These are phyloP conservation scores for Botrytis fragariae DNA, from an alignment of 2,329 filamentous ascomycete genomes.

Conservation along the genomic window DNA sequence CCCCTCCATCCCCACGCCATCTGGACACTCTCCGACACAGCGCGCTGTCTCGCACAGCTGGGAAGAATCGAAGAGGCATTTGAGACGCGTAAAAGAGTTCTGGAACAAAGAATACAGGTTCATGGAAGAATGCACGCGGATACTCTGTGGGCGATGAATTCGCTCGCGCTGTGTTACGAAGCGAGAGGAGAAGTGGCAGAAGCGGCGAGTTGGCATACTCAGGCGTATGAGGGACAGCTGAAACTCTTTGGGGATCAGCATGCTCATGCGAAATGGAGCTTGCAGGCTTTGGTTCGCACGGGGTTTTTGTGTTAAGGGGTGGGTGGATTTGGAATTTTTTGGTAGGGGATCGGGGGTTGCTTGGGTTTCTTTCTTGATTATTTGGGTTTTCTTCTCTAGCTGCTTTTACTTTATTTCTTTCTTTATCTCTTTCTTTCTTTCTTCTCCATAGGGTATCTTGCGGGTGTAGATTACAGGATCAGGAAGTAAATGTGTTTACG, in stretches of 20 bases:
- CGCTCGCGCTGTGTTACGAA: slow-evolving; percentile 1
- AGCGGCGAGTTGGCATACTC: neutral
- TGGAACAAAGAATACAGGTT: neutral
- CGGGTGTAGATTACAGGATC: neutral
- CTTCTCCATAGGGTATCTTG: neutral
- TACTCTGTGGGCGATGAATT: slow-evolving; percentile 20
- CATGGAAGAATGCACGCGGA: neutral
- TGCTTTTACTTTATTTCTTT: neutral
- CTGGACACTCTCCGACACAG: slow-evolving; percentile 15
- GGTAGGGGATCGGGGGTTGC: neutral
- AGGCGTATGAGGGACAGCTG: slow-evolving; percentile 7
- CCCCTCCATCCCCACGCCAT: slow-evolving; percentile 4
- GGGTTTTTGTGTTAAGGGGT: slow-evolving; percentile 1
- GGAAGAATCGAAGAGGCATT: neutral
- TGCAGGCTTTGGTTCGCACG: slow-evolving; percentile 6
- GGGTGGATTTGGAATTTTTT: no score
- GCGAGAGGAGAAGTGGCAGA: neutral
- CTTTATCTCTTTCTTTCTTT: no score
- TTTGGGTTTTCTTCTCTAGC: neutral
- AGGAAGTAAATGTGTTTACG: no score
- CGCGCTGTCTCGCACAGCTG: neutral
- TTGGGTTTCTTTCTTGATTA: neutral
- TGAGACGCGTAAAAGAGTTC: neutral
- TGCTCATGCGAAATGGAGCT: slow-evolving; percentile 12
- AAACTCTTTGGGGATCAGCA: neutral